Evolutionary conservation across 2,329 filamentous ascomycete genomes (phyloP), one percentile per base, ranked within the genome.

Genomic region (Aspergillus arachidicola): DNA sequence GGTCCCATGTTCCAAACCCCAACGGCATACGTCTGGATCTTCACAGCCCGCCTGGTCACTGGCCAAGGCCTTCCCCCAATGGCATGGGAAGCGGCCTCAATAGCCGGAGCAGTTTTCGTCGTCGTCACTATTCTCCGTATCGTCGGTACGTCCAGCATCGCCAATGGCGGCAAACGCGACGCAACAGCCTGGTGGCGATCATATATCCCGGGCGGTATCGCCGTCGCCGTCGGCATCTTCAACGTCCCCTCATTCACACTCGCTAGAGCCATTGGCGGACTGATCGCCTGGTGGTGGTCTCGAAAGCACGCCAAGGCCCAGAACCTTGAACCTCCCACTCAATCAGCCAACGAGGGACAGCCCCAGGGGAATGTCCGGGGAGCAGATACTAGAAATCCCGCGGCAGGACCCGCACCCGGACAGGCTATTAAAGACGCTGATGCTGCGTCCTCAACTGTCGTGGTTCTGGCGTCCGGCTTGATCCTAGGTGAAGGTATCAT

Each of bases 221-320:
- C 95, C 3, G 94, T 99, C 23, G 95, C 95, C 45, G 93, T 97
- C 71, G 94, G 95, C 56, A 99, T 99, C 88, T 99, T 98, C 80
- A 99, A 98, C 72, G 93, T 94, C 0, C 95, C 95, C 0, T 96
- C 93, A 0, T 99, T 99, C 75, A 99, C 95, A 0, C 82, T 99
- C 43, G 94, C 95, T 0, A 84, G 95, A 65, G 91, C 93, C 0
- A 87, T 92, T 11, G 95, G 95, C 3, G 95, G 95, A 0, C 66
- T 89, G 50, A 79, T 90, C 59, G 89, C 87, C 66, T 93, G 91
- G 85, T 95, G 91, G 79, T 97, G 93, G 93, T 83, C 78, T 7
- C 83, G 81, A 69, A 81, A 75, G 73, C 79, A 76, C 45, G 36
- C 58, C 3, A 51, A 26, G 2, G 7, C 55, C 6, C 21, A 30